Evolutionary conservation across 1,284 basidiomycete species (phyloP).

Genomic region (Rhodotorula sp.): DNA sequence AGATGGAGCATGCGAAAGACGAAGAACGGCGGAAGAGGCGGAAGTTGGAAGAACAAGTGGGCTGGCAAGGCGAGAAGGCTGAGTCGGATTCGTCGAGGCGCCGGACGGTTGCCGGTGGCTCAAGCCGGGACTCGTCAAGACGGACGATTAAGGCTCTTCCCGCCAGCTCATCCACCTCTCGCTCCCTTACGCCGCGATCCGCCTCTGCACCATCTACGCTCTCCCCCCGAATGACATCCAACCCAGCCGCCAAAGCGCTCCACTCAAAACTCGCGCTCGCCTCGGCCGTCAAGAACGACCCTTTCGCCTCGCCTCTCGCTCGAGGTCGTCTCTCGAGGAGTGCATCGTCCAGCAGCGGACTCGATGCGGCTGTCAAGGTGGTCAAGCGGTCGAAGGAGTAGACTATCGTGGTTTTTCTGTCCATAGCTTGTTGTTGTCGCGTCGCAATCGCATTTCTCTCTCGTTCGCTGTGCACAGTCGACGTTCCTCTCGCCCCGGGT

Average conservation of each 20-base stretch:
- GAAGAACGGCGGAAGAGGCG: constrained; percentile 9
- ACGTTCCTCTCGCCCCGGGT: too few relatives aligned
- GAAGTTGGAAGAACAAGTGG: constrained; percentile 15
- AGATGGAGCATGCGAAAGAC: constrained; percentile 56
- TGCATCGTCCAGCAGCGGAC: too few relatives aligned
- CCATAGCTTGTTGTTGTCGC: too few relatives aligned
- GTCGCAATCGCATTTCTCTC: too few relatives aligned
- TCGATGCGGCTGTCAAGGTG: too few relatives aligned
- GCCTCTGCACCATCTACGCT: not conserved
- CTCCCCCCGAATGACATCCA: not conserved
- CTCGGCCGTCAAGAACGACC: constrained; percentile 21
- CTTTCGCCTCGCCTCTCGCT: constrained; percentile 8
- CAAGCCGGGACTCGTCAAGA: not conserved
- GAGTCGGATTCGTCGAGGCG: not conserved
- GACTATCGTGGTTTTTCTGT: too few relatives aligned
- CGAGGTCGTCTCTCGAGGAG: too few relatives aligned
- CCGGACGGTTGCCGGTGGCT: not conserved
- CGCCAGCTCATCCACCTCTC: not conserved
- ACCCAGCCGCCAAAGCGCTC: constrained; percentile 14
- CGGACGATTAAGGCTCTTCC: not conserved
- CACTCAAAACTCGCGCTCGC: constrained; percentile 25
- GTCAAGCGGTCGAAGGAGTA: too few relatives aligned
- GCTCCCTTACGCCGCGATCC: not conserved
- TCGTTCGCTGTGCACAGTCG: too few relatives aligned
- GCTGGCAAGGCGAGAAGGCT: not conserved